A percentile compares a stretch with the other conserved stretches of the same genome.
Conservation (phyloP, 768 basidiomycete species). For the Mrakia gelida region DNA sequence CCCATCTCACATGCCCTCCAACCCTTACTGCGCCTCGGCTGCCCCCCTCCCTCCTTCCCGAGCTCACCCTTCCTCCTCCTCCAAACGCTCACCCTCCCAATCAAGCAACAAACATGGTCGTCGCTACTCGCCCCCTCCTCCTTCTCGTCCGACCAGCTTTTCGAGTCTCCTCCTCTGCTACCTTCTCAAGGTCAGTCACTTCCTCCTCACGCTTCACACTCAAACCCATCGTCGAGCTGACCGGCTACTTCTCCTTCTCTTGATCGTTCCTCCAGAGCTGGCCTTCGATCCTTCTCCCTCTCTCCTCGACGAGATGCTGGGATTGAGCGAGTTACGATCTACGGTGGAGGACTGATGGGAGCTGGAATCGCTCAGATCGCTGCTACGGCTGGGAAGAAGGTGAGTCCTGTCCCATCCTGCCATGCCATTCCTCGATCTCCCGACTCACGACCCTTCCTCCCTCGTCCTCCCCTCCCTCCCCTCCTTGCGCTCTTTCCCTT, state of each 20-base stretch:
- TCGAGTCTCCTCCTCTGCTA: too few species aligned
- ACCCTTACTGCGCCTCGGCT: too few species aligned
- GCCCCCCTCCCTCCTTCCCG: too few species aligned
- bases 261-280: not conserved
- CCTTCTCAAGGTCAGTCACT: too few species aligned
- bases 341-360: slow-evolving; percentile 49
- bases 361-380: slow-evolving; percentile 50
- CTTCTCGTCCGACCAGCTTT: too few species aligned
- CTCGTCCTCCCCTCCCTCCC: not conserved
- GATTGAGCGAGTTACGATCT: slow-evolving; percentile 45
- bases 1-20: too few species aligned
- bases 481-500: not conserved
- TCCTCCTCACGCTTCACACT: too few species aligned
- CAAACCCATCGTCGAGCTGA: not conserved
- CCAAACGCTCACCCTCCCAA: too few species aligned
- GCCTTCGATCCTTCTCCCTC: not conserved
- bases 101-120: too few species aligned
- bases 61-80: too few species aligned
- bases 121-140: too few species aligned
- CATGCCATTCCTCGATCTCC: not conserved
- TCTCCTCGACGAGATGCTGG: not conserved
- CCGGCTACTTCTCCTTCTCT: not conserved
- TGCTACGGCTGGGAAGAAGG: slow-evolving; percentile 47
- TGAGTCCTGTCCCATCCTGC: slow-evolving; percentile 18
- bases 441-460: too few species aligned